Evolutionary conservation across 805 yeast genomes (phyloP), one percentile per base, ranked within the genome.

Genomic region (Cyberlindnera euphorbiae): DNA sequence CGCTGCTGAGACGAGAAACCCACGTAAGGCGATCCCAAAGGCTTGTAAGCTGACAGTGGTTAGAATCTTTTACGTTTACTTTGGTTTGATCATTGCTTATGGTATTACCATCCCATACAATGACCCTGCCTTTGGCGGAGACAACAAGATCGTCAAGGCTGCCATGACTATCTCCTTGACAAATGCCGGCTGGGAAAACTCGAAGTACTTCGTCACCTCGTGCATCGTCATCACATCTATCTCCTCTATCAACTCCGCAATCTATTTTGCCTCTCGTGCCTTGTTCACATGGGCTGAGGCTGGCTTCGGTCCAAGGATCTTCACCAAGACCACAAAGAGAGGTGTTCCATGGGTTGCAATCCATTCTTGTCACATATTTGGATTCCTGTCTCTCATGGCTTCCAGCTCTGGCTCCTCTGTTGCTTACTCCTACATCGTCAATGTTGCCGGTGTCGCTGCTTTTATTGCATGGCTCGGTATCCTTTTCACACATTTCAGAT

Each of bases 361-460:
- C 24, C 49, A 72, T 5, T 52, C 64, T 51, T 75, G 83, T 11
- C 65, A 84, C 13, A 46, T 68, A 1, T 75, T 79, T 51, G 87
- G 87, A 21, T 66, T 76, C 17, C 58, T 82, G 37, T 82, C 79
- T 2, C 13, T 33, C 5, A 77, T 73, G 58, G 60, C 82, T 55
- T 75, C 76, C 5, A 53, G 60, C 30, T 68, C 77, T 15, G 64
- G 73, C 36, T 82, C 83, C 39, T 54, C 60, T 19, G 65, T 69
- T 6, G 88, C 80, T 14, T 82, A 82, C 61, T 60, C 67, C 46
- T 82, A 88, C 85, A 67, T 82, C 39, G 64, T 81, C 46, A 80
- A 78, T 54, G 80, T 82, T 47, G 71, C 84, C 12, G 83, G 84
- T 31, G 82, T 81, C 30, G 78, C 86, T 10, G 88, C 89, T 28